A percentile compares a stretch with the other conserved stretches of the same genome.
Conservation (phyloP, 129 eudicot genomes). For the Calendula officinalis region DNA sequence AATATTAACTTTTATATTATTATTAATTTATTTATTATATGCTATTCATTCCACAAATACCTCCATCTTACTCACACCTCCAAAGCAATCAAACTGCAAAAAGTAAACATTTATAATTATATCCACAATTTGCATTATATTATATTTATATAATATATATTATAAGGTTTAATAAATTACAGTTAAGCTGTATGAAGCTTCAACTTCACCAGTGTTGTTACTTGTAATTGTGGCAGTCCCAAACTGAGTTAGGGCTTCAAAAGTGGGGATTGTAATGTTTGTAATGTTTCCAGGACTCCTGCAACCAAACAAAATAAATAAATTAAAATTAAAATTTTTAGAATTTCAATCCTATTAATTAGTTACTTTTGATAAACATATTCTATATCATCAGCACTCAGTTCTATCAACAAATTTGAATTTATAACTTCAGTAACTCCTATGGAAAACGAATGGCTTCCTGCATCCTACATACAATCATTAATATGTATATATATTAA, state of each 20-base stretch:
- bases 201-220: slow-evolving; percentile 72
- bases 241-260: slow-evolving; percentile 76
- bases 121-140: neutral
- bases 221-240: slow-evolving; percentile 67
- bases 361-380: slow-evolving; percentile 73
- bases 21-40: neutral
- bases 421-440: slow-evolving; percentile 78
- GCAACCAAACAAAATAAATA: neutral
- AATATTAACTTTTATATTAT: neutral
- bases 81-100: slow-evolving; percentile 84
- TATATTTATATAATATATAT: neutral
- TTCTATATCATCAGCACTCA: slow-evolving; percentile 80
- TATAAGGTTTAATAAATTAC: slow-evolving; percentile 30
- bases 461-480: slow-evolving; percentile 59
- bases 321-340: neutral
- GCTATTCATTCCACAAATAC: slow-evolving; percentile 30
- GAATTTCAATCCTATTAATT: too few relatives aligned
- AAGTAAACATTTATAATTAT: slow-evolving; percentile 1
- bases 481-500: too few relatives aligned
- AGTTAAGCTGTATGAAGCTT: slow-evolving; percentile 90
- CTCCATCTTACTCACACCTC: slow-evolving; percentile 83
- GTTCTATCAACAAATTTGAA: slow-evolving; percentile 72
- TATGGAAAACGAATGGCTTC: slow-evolving; percentile 72
- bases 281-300: slow-evolving; percentile 81
- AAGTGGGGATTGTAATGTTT: slow-evolving; percentile 65